Conservation (phyloP, 192 early-diverging fungal genomes). For the Mortierella antarctica region DNA sequence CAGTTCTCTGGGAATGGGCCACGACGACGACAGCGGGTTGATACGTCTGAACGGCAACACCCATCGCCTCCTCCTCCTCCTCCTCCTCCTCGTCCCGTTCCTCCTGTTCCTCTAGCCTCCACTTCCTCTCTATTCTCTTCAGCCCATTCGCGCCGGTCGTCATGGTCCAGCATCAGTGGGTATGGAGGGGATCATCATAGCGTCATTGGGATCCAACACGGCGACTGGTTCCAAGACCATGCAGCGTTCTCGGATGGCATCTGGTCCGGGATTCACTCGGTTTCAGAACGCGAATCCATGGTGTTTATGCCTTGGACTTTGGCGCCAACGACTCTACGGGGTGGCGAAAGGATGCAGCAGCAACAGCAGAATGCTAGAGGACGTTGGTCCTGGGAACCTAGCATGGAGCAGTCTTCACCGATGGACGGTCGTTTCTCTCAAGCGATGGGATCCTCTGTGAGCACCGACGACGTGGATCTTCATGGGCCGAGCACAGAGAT, state of each 20-base stretch:
- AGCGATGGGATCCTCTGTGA: too few species aligned
- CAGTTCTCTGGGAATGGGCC: neutral
- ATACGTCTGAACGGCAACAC: neutral
- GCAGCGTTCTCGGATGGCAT: too few species aligned
- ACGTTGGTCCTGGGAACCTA: neutral
- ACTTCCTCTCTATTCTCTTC: neutral
- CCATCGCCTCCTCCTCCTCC: neutral
- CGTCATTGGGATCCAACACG: constrained; percentile 39
- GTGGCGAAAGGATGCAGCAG: neutral
- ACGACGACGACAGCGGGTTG: neutral
- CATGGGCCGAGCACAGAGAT: neutral
- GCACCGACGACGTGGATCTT: neutral
- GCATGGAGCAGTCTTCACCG: neutral
- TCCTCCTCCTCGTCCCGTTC: neutral
- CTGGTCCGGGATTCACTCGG: too few species aligned
- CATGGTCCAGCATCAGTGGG: neutral
- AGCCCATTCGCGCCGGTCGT: neutral
- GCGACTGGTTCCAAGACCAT: constrained; percentile 31
- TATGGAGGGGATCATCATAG: constrained; percentile 24
- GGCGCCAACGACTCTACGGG: too few species aligned
- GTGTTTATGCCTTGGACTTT: constrained; percentile 30
- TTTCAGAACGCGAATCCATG: constrained; percentile 17
- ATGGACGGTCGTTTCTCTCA: neutral
- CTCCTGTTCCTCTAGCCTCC: neutral
- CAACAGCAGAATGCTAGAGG: neutral